phyloP scores from a whole-genome alignment of 345 rosid genomes.

The Psidium guajava region DNA sequence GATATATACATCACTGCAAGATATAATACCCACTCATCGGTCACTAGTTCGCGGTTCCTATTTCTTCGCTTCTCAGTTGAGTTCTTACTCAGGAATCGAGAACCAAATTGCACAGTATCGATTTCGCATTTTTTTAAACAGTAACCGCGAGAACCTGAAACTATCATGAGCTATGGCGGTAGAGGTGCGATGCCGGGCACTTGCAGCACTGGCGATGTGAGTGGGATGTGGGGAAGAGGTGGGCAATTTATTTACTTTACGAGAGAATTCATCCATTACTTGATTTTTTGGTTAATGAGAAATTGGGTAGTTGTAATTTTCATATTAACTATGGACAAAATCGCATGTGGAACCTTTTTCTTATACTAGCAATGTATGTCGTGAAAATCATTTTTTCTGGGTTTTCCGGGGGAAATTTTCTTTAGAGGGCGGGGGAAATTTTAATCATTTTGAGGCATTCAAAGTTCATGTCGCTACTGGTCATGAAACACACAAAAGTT shows the following conservation, averaged over 20 bases:
- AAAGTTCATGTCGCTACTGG: neutral
- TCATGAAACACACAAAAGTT: neutral
- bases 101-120: no score
- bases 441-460: neutral
- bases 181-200: neutral
- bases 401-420: neutral
- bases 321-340: neutral
- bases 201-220: neutral
- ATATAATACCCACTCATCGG: no score
- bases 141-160: no score
- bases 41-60: no score
- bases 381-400: neutral
- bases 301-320: neutral
- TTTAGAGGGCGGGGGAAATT: neutral
- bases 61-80: no score
- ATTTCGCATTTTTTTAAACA: no score
- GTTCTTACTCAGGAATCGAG: no score
- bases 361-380: neutral
- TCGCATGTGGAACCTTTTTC: neutral
- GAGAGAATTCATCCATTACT: neutral
- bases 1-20: no score
- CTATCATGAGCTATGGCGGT: neutral
- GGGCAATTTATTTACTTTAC: neutral
- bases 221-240: neutral
- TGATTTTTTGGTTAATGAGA: neutral